These are phyloP conservation scores for Geranomyces michiganensis DNA, from an alignment of 192 early-diverging fungal species.

Conservation along the genomic window DNA sequence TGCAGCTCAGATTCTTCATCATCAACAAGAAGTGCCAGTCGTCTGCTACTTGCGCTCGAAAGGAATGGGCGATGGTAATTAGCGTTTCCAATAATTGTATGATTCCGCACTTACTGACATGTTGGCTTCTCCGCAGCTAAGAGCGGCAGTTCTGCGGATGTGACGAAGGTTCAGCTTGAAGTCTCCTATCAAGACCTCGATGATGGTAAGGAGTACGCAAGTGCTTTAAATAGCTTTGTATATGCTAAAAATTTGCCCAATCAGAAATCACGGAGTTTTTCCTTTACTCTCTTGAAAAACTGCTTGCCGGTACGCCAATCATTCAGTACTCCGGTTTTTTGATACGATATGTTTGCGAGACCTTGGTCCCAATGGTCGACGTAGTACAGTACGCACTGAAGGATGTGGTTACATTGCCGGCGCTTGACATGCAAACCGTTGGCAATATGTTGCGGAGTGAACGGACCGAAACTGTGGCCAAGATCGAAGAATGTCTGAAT, in stretches of 20 bases:
- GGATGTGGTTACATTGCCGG: conserved; percentile 57
- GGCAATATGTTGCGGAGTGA: conserved; percentile 27
- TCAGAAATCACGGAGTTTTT: conserved; percentile 32
- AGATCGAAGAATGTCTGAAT: conserved; percentile 47
- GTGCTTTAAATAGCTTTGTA: background rate
- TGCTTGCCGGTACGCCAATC: background rate
- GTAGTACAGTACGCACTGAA: conserved; percentile 62
- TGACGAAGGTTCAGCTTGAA: background rate
- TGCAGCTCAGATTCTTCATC: conserved; percentile 19
- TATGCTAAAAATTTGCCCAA: background rate
- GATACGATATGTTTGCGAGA: conserved; percentile 23
- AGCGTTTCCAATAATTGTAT: background rate
- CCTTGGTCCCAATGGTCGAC: conserved; percentile 44
- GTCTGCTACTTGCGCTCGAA: conserved; percentile 27
- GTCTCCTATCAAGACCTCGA: background rate
- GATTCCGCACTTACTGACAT: too few species aligned
- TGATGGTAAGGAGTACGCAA: background rate
- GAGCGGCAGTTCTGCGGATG: background rate
- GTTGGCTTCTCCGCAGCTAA: background rate
- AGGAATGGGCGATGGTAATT: conserved; percentile 12
- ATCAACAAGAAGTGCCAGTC: conserved; percentile 28
- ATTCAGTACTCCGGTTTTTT: conserved; percentile 28
- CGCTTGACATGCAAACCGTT: conserved; percentile 53
- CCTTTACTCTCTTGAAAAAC: conserved; percentile 1
- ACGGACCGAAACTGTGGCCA: background rate